Conservation (phyloP, 2,329 filamentous ascomycete genomes). For the Colletotrichum tanaceti region DNA sequence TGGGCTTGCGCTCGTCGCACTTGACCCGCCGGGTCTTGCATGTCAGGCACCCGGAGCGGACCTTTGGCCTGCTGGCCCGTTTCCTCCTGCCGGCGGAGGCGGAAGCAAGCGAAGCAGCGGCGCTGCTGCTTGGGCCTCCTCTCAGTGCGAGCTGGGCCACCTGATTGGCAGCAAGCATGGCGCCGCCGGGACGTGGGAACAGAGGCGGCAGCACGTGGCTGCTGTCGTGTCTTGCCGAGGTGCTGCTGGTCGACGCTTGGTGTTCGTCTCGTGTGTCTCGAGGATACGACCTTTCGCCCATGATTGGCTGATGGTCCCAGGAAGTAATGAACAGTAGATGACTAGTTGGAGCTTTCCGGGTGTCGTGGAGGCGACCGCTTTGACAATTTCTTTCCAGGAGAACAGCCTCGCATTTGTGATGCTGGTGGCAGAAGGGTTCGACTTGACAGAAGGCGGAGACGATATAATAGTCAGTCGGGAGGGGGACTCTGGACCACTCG, state of each 20-base stretch:
- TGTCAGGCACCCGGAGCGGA: constrained; percentile 41
- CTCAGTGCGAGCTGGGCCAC: not conserved
- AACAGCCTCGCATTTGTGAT: not conserved
- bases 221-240: not conserved
- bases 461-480: too few relatives aligned
- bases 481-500: not conserved
- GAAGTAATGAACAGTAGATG: accelerated
- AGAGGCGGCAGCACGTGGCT: not conserved
- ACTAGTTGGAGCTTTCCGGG: not conserved
- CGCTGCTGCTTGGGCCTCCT: too few relatives aligned
- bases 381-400: not conserved
- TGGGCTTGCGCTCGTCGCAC: constrained; percentile 47
- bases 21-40: constrained; percentile 48
- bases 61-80: constrained; percentile 38
- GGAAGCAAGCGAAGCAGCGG: too few relatives aligned
- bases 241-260: not conserved
- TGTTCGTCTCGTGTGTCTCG: not conserved
- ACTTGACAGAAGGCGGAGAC: too few relatives aligned
- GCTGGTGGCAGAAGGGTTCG: not conserved
- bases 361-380: not conserved
- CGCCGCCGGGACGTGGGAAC: not conserved
- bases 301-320: not conserved
- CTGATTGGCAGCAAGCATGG: not conserved
- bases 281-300: not conserved
- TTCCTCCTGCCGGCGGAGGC: constrained; percentile 26